Evolutionary conservation across 371 early-diverging fungal species (phyloP), one percentile per base, ranked within the genome.

Genomic region (Mucor mucedo): DNA sequence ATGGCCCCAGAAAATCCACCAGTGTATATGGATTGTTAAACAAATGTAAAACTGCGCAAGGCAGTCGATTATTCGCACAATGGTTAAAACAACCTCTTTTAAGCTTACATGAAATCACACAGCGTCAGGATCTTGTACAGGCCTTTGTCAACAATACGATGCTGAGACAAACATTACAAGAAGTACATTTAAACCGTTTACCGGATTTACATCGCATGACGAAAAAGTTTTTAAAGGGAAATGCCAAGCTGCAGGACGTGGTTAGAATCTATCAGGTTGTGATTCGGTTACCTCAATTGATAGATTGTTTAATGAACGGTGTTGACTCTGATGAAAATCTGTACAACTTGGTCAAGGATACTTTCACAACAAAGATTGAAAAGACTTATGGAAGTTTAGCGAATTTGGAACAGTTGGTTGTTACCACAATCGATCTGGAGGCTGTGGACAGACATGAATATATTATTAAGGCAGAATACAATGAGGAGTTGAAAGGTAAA

Each of bases 71-170:
- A 65, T 78, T 98, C 27, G 83, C 86, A 11, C 95, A 94, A 72
- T 98, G 98, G 98, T 71, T 98, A 33, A 95, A 93, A 63, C 98
- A 98, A 68, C 99, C 99, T 5, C 79, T 97, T 4, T 78, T 96
- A 69, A 84, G 88, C 38, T 21, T 90, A 6, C 66, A 71, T 6
- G 90, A 87, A 28, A 97, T 98, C 55, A 80, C 86, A 44, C 80
- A 84, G 56, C 78, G 98, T 8, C 92, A 93, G 27, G 85, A 88
- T 29, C 72, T 97, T 55, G 94, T 97, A 0, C 84, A 93, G 61
- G 82, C 86, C 5, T 90, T 97, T 58, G 74, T 75, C 30, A 78
- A 89, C 2, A 86, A 92, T 68, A 78, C 86, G 0, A 90, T 92
- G 44, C 62, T 90, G 33, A 82, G 92, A 50, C 89, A 93, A 48